phyloP scores from a whole-genome alignment of 371 early-diverging fungal species.

The Blakeslea trispora region DNA sequence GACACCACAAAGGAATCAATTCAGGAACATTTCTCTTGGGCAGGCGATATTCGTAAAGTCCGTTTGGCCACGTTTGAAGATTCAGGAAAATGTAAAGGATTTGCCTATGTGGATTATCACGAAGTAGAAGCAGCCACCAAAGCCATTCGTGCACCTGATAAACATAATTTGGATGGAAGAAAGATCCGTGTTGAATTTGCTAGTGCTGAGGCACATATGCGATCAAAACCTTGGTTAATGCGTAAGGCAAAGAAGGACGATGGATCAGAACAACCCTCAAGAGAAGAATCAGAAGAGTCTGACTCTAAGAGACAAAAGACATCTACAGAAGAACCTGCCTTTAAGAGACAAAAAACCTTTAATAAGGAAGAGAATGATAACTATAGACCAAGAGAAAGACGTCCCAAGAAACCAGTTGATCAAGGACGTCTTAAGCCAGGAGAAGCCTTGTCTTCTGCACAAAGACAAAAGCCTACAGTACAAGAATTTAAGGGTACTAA shows the following conservation, averaged over 20 bases:
- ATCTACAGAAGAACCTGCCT: constrained; percentile 1
- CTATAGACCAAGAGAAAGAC: constrained; percentile 33
- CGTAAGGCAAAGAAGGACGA: constrained; percentile 45
- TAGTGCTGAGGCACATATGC: constrained; percentile 59
- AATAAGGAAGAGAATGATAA: constrained; percentile 10
- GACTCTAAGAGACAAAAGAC: constrained; percentile 5
- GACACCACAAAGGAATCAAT: constrained; percentile 64
- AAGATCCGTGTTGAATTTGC: constrained; percentile 53
- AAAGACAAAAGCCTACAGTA: constrained; percentile 53
- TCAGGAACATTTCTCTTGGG: constrained; percentile 61
- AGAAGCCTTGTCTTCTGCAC: constrained; percentile 51
- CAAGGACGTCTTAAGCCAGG: constrained; percentile 50
- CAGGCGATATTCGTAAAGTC: constrained; percentile 67
- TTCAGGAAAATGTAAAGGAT: constrained; percentile 76
- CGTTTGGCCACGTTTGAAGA: constrained; percentile 76
- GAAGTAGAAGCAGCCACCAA: constrained; percentile 63
- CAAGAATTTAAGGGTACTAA: constrained; percentile 70
- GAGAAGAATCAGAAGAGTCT: not conserved
- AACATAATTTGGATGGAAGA: constrained; percentile 45
- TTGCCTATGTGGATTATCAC: constrained; percentile 70
- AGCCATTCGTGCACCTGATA: constrained; percentile 60
- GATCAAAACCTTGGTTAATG: constrained; percentile 56
- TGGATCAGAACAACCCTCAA: constrained; percentile 24
- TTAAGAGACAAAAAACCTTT: constrained; percentile 26
- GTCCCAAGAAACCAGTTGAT: constrained; percentile 25